phyloP scores from a whole-genome alignment of 345 rosid genomes.

The Salix exigua region DNA sequence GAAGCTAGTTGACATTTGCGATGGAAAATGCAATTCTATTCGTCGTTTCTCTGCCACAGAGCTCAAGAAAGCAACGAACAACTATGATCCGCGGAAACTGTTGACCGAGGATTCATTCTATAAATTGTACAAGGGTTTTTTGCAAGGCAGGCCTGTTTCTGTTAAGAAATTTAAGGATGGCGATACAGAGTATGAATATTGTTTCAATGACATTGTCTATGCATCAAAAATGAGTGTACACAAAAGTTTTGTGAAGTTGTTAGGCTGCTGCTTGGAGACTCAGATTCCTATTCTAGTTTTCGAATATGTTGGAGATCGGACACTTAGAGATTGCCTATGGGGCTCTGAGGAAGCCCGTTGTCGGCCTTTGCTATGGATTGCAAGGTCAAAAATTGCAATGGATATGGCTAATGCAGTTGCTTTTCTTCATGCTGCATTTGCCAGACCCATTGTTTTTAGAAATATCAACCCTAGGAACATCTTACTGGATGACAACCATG shows the following conservation, averaged over 20 bases:
- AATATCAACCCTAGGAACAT: not conserved
- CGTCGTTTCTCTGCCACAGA: slow-evolving; percentile 8
- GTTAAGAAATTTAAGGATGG: slow-evolving; percentile 2
- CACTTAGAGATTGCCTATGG: too few relatives aligned
- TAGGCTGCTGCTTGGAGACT: slow-evolving; percentile 32
- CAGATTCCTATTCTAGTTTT: not conserved
- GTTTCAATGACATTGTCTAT: slow-evolving; percentile 8
- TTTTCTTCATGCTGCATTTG: slow-evolving; percentile 26
- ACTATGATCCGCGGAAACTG: not conserved
- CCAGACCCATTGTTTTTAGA: slow-evolving; percentile 15
- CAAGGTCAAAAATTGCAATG: slow-evolving; percentile 20
- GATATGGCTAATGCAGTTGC: slow-evolving; percentile 19
- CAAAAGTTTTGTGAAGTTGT: slow-evolving; percentile 17
- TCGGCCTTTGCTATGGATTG: slow-evolving; percentile 11
- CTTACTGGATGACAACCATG: slow-evolving; percentile 1
- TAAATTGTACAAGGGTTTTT: slow-evolving; percentile 4
- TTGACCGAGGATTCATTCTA: too few relatives aligned
- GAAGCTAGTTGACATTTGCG: slow-evolving; percentile 7
- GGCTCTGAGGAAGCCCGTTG: not conserved
- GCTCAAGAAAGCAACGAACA: slow-evolving; percentile 13
- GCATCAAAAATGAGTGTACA: slow-evolving; percentile 15
- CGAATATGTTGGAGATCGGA: too few relatives aligned
- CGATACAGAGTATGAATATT: not conserved
- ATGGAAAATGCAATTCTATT: slow-evolving; percentile 19
- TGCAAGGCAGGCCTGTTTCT: slow-evolving; percentile 6